Percentiles rank a stretch among this genome's conserved stretches.
These are phyloP conservation scores for Lactarius trivialis DNA, from an alignment of 768 basidiomycete genomes.

Conservation along the genomic window DNA sequence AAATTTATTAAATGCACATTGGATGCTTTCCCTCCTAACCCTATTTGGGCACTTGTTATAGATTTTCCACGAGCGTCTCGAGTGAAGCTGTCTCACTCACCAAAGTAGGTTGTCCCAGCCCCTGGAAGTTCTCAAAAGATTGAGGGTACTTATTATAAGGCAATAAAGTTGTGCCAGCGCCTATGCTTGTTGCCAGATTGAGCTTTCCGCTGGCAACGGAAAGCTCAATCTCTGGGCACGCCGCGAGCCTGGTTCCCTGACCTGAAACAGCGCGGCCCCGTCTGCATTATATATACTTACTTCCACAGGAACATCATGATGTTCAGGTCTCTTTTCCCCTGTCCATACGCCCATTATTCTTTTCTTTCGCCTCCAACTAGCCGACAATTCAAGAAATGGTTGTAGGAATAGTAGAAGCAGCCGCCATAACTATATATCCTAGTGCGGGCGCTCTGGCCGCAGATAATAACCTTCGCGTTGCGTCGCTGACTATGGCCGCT, in stretches of 20 bases:
- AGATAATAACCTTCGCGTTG: slow-evolving; percentile 19
- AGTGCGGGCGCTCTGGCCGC: neutral
- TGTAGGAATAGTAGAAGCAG: neutral
- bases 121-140: too few species aligned
- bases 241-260: neutral
- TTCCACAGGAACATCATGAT: too few species aligned
- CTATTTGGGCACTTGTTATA: too few species aligned
- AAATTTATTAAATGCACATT: too few species aligned
- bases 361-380: neutral
- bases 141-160: too few species aligned
- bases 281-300: neutral
- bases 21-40: too few species aligned
- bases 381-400: neutral
- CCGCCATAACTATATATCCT: neutral
- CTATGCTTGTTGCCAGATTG: too few species aligned
- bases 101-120: neutral
- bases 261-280: neutral
- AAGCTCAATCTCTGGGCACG: too few species aligned
- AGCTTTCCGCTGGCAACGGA: too few species aligned
- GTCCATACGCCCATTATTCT: neutral
- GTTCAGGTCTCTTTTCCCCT: neutral
- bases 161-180: too few species aligned
- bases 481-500: slow-evolving; percentile 16
- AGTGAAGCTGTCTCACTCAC: neutral
- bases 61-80: too few species aligned